phyloP scores from a whole-genome alignment of 345 rosid species.

The Arabidopsis thaliana region TAIR10.1 NC_003076.8:9081501-9082000 shows the following conservation, averaged over 20 bases:
- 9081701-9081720: conserved; percentile 18
- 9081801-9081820: not conserved
- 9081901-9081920: conserved; percentile 19
- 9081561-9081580: not conserved
- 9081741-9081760: not conserved
- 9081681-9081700: conserved; percentile 33
- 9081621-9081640: too few species aligned
- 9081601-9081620: not conserved
- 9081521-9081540: conserved; percentile 50
- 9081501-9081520: conserved; percentile 48
- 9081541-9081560: conserved; percentile 47
- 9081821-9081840: conserved; percentile 21
- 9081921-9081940: too few species aligned
- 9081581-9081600: not conserved
- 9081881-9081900: conserved; percentile 51
- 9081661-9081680: conserved; percentile 44
- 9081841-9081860: conserved; percentile 27
- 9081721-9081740: conserved; percentile 36
- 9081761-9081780: not conserved
- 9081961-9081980: not conserved
- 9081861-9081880: conserved; percentile 51
- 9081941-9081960: not conserved
- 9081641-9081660: conserved; percentile 26
- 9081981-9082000: not conserved
- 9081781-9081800: not conserved